Base-by-base conservation (phyloP, 2,329 filamentous ascomycete genomes). In the Colletotrichum lentis region DNA sequence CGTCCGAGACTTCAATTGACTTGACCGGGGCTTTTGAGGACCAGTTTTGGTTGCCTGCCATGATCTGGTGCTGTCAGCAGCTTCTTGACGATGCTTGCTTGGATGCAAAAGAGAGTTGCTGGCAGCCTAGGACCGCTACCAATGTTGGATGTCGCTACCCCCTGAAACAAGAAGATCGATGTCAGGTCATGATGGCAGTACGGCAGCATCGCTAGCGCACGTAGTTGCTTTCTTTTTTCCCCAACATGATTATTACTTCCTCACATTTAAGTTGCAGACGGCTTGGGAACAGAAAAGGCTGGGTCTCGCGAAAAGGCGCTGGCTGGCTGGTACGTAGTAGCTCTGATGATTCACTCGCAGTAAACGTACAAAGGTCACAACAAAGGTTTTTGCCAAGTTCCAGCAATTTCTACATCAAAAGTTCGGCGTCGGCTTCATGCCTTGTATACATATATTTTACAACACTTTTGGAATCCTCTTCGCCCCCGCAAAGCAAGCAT, bases 401-500 rank as follows among this genome's bases (percentile, higher is more conserved):
- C 35, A 3, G 24, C 61, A 39, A 12, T 20, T 35, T 52, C 50
- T 41, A 52, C 49, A 22, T 14, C 10, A 24, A 27, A 49, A 6
- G 20, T 37, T 37, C 37, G 22, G 49, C 43, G 18, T 44, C 14
- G 31, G 35, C 62, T 37, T 44, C 49, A n/a, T 56, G 62, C 43
- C 56, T 46, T 43, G n/a, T 39, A 44, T 66, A 56, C 56, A 46
- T n/a, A 10, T 69, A 69, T 60, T 64, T 44, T 69, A 69, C 59
- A 69, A n/a, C 47, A 46, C 65, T 61, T 69, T 62, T 57, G 20
- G 35, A 31, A 37, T 22, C 22, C 16, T 24, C 27, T 52, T 18
- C 31, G 10, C 12, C 14, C 44, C 44, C 52, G 5, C 18, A 31
- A n/a, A 16, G 27, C 44, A 57, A 31, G n/a, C 55, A 24, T 20